Evolutionary conservation across 495 filamentous ascomycete species (phyloP).

Genomic region (Cairneyella variabilis): DNA sequence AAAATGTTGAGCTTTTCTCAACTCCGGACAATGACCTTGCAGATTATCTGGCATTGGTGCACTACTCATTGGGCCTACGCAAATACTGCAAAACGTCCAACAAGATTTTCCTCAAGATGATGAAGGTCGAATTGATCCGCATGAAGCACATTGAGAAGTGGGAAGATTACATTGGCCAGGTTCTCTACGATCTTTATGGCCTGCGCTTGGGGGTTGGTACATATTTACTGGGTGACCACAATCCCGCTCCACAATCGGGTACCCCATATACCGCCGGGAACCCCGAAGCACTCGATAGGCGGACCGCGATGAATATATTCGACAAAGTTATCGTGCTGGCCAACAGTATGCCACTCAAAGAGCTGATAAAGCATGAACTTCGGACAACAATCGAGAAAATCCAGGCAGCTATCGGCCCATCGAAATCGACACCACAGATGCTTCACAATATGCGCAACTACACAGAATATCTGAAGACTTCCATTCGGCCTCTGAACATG

Average conservation of each 20-base stretch:
- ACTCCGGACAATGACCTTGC: constrained; percentile 64
- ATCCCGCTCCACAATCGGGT: no score
- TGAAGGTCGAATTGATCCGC: constrained; percentile 74
- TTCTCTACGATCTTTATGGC: constrained; percentile 85
- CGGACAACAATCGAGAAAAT: constrained; percentile 87
- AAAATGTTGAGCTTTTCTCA: constrained; percentile 59
- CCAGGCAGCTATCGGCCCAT: constrained; percentile 57
- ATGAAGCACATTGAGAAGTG: constrained; percentile 61
- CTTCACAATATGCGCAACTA: constrained; percentile 71
- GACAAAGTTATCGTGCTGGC: constrained; percentile 79
- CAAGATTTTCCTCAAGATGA: constrained; percentile 81
- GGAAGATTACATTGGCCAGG: constrained; percentile 76
- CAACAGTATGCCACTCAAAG: constrained; percentile 81
- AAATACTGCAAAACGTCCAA: constrained; percentile 82
- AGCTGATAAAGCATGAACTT: constrained; percentile 84
- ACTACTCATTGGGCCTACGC: constrained; percentile 81
- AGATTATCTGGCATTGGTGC: constrained; percentile 70
- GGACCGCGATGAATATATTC: constrained; percentile 72
- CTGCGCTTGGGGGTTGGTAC: constrained; percentile 70
- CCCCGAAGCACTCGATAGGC: constrained; percentile 70
- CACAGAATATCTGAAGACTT: constrained; percentile 68
- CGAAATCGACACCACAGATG: constrained; percentile 65
- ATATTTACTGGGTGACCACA: constrained; percentile 67
- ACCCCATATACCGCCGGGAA: no score
- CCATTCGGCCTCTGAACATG: constrained; percentile 79